These are phyloP conservation scores for Capsella bursapastoris DNA, from an alignment of 345 rosid genomes.

Conservation along the genomic window DNA sequence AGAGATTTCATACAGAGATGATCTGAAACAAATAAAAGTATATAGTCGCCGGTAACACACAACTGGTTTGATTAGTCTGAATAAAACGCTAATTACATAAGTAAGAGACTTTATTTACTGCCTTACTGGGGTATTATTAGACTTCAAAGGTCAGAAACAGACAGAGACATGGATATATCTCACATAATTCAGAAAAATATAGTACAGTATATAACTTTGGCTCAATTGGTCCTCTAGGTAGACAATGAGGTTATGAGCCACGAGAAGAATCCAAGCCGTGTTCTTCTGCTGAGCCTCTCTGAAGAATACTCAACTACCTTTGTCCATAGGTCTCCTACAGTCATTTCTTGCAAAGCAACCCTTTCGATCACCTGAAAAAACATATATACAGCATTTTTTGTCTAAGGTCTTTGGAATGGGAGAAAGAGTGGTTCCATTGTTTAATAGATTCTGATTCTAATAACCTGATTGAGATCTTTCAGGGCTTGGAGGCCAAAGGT, in stretches of 20 bases:
- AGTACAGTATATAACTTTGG: neutral
- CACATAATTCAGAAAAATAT: neutral
- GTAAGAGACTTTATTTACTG: neutral
- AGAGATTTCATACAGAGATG: too few relatives aligned
- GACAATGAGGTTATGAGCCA: constrained; percentile 40
- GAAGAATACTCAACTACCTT: constrained; percentile 41
- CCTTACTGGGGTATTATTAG: neutral
- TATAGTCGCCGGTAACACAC: too few relatives aligned
- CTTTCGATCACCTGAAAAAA: constrained; percentile 28
- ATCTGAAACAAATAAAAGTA: too few relatives aligned
- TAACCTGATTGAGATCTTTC: constrained; percentile 33
- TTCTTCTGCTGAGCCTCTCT: constrained; percentile 32
- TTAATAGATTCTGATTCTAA: neutral
- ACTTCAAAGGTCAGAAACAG: constrained; percentile 7
- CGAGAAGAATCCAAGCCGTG: constrained; percentile 41
- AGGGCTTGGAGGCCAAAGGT: constrained; percentile 38
- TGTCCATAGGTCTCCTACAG: constrained; percentile 39
- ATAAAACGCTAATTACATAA: neutral
- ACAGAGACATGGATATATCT: neutral
- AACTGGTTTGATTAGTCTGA: too few relatives aligned
- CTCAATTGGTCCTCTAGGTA: neutral
- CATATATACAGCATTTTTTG: neutral
- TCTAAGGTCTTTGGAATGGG: neutral
- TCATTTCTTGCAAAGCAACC: constrained; percentile 13
- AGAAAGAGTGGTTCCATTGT: neutral